Evolutionary conservation across 2,329 filamentous ascomycete species (phyloP).

Genomic region (Penicillium olsonii): DNA sequence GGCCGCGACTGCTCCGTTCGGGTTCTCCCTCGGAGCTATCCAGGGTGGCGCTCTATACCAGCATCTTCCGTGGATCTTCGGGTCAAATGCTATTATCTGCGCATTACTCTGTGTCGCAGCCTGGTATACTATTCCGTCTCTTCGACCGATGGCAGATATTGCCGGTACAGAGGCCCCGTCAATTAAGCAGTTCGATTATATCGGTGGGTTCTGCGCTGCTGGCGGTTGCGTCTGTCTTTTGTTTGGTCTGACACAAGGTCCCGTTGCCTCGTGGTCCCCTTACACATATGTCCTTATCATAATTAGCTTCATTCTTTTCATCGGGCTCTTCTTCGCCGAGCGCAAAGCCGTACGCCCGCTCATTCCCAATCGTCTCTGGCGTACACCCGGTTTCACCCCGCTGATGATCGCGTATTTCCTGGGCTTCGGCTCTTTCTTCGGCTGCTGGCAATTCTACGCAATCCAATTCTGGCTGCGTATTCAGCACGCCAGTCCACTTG

Average conservation of each 20-base stretch:
- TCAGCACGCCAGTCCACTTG: conserved; percentile 43
- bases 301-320: conserved; percentile 49
- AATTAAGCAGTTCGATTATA: conserved; percentile 37
- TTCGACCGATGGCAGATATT: conserved; percentile 33
- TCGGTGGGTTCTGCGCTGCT: conserved; percentile 51
- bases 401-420: conserved; percentile 48
- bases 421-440: conserved; percentile 49
- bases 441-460: conserved; percentile 43
- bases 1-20: conserved; percentile 50
- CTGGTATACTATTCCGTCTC: conserved; percentile 42
- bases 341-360: conserved; percentile 46
- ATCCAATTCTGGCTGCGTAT: conserved; percentile 43
- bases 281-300: conserved; percentile 53
- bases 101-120: conserved; percentile 40
- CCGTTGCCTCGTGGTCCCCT: conserved; percentile 51
- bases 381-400: conserved; percentile 46
- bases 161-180: conserved; percentile 30
- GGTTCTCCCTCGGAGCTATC: conserved; percentile 45
- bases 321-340: conserved; percentile 51
- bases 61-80: conserved; percentile 48
- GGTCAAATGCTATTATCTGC: conserved; percentile 45
- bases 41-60: conserved; percentile 46
- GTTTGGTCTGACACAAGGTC: conserved; percentile 58
- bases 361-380: conserved; percentile 48
- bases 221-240: conserved; percentile 56